Conservation (phyloP, 202 grass and related monocot genomes). For the Thinopyrum obtusiflorum region DNA sequence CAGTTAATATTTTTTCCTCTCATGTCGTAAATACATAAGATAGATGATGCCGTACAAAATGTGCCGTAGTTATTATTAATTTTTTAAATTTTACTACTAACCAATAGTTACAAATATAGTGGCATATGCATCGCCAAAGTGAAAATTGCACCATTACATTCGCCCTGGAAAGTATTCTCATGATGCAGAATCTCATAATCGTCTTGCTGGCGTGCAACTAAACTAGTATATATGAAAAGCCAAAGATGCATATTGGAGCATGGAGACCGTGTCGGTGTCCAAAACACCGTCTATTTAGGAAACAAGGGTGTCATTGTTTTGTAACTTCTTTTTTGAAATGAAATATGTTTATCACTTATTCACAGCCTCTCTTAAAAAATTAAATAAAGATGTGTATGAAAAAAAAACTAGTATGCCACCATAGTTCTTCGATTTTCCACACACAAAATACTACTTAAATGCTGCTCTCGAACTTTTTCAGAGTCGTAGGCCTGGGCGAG, state of each 20-base stretch:
- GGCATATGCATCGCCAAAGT: neutral
- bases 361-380: no score
- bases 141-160: neutral
- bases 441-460: no score
- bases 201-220: neutral
- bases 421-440: no score
- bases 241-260: neutral
- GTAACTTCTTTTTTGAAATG: no score
- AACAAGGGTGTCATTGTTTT: no score
- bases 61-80: neutral
- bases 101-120: neutral
- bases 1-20: neutral
- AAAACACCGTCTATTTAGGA: no score
- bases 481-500: neutral
- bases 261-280: neutral
- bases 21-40: neutral
- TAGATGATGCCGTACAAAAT: neutral
- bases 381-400: no score
- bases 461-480: neutral
- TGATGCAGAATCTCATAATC: neutral
- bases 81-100: neutral
- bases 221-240: no score
- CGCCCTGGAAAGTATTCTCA: no score
- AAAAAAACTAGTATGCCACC: no score
- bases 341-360: no score